Percentiles rank a stretch among this genome's conserved stretches.
phyloP scores from a whole-genome alignment of 2,329 filamentous ascomycete genomes.

The Fusarium siculi region DNA sequence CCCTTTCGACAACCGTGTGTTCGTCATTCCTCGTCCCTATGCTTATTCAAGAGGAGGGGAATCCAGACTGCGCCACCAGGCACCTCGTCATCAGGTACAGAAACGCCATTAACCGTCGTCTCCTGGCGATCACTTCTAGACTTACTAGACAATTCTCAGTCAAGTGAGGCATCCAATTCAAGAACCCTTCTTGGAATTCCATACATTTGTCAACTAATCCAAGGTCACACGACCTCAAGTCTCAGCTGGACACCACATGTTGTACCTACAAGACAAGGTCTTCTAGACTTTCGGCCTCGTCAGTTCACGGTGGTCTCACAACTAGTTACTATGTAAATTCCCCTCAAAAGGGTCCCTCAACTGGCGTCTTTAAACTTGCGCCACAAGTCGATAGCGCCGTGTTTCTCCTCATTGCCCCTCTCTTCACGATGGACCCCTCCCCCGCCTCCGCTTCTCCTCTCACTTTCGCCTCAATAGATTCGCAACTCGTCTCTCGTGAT shows the following conservation, averaged over 20 bases:
- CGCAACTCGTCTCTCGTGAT: constrained; percentile 15
- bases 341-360: background rate
- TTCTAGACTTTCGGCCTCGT: background rate
- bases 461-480: constrained; percentile 25
- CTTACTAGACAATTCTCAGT: background rate
- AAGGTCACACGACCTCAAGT: constrained; percentile 3
- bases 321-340: background rate
- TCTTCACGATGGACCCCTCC: constrained; percentile 8
- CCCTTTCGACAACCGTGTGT: background rate
- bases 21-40: constrained; percentile 1
- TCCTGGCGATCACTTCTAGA: constrained; percentile 16
- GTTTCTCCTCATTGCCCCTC: constrained; percentile 25
- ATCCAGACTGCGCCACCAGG: constrained; percentile 27
- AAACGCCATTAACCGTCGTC: constrained; percentile 21
- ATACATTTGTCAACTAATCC: background rate
- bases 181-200: constrained; percentile 3
- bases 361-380: constrained; percentile 10
- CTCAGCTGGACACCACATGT: background rate
- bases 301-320: background rate
- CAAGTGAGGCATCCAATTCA: background rate
- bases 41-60: background rate
- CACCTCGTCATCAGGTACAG: constrained; percentile 26
- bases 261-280: background rate
- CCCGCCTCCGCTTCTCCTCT: constrained; percentile 9
- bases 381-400: constrained; percentile 19